Evolutionary conservation across 495 filamentous ascomycete species (phyloP).

Genomic region (Aspergillus bertholletiae): DNA sequence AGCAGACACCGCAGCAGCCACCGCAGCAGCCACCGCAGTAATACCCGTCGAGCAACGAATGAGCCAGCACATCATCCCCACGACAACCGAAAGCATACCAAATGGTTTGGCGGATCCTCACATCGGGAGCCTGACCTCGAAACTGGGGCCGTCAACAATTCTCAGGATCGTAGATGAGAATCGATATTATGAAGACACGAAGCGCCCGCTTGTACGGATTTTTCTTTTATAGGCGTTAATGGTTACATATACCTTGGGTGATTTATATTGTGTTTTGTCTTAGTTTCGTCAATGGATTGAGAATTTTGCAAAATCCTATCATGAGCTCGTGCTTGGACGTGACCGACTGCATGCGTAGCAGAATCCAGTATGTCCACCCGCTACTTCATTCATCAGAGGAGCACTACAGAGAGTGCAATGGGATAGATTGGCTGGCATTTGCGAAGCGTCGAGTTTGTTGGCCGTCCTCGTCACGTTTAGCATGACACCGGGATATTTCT

Average conservation of each 20-base stretch:
- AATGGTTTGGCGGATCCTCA: slow-evolving; percentile 34
- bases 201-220: not conserved
- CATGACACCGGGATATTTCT: slow-evolving; percentile 86
- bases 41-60: slow-evolving; percentile 17
- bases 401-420: slow-evolving; percentile 42
- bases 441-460: slow-evolving; percentile 58
- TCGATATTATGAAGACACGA: not conserved
- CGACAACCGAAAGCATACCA: slow-evolving; percentile 18
- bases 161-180: not conserved
- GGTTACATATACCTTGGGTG: not conserved
- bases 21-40: slow-evolving; percentile 1
- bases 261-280: not conserved
- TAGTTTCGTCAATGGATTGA: not conserved
- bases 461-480: slow-evolving; percentile 89
- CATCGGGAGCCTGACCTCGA: slow-evolving; percentile 29
- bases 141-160: slow-evolving; percentile 19
- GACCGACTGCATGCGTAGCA: slow-evolving; percentile 62
- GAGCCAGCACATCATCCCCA: slow-evolving; percentile 21
- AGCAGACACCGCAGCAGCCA: slow-evolving; percentile 5
- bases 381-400: slow-evolving; percentile 29
- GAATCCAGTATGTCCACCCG: slow-evolving; percentile 20
- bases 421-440: slow-evolving; percentile 9
- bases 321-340: slow-evolving; percentile 32
- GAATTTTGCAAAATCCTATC: slow-evolving; percentile 34
- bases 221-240: not conserved